A percentile compares a stretch with the other conserved stretches of the same genome.
Evolutionary conservation across 2,329 filamentous ascomycete species (phyloP).

Genomic region (Fusarium incarnatum): DNA sequence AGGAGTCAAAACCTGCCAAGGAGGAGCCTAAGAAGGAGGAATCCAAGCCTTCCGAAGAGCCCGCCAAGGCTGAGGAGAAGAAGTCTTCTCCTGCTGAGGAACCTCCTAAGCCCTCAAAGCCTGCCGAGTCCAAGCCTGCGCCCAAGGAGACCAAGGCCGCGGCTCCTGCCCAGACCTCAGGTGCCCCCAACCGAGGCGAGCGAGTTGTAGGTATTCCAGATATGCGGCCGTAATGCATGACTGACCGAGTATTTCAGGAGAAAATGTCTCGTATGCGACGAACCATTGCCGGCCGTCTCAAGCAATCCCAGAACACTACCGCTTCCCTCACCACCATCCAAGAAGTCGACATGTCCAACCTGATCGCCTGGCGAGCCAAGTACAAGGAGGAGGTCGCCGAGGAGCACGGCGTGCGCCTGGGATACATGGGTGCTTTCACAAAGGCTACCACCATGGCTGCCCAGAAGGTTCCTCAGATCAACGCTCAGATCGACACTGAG

Average conservation of each 20-base stretch:
- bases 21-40: constrained; percentile 40
- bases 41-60: constrained; percentile 26
- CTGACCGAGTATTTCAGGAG: constrained; percentile 37
- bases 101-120: constrained; percentile 27
- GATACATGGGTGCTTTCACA: constrained; percentile 81
- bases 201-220: constrained; percentile 32
- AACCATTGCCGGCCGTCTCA: constrained; percentile 76
- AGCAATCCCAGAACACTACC: constrained; percentile 74
- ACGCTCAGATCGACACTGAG: constrained; percentile 68
- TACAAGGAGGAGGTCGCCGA: constrained; percentile 66
- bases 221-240: background rate
- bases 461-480: constrained; percentile 76
- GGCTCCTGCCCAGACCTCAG: constrained; percentile 20
- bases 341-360: constrained; percentile 65
- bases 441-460: constrained; percentile 76
- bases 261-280: constrained; percentile 76
- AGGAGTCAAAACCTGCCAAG: constrained; percentile 29
- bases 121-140: constrained; percentile 34
- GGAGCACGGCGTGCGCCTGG: constrained; percentile 59
- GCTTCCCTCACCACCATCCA: constrained; percentile 75
- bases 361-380: constrained; percentile 72
- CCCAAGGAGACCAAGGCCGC: constrained; percentile 29
- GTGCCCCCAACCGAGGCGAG: constrained; percentile 28
- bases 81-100: constrained; percentile 32
- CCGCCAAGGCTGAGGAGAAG: constrained; percentile 32